Percentiles rank a stretch among this genome's conserved stretches.
phyloP scores from a whole-genome alignment of 768 basidiomycete species.

The Suillus bovinus region DNA sequence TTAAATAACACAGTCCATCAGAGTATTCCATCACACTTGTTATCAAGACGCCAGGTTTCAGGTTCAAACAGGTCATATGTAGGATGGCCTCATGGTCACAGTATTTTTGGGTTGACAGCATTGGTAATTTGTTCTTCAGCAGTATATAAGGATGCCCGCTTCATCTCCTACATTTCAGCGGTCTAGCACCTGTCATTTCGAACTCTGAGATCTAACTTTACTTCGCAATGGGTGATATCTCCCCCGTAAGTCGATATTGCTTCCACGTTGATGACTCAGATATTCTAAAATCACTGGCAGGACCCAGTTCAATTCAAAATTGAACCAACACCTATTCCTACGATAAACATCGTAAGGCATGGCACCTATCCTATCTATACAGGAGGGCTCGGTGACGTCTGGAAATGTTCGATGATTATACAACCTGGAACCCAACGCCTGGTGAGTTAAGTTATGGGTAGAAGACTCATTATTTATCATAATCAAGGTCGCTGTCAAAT shows the following conservation, averaged over 20 bases:
- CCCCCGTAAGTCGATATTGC: neutral
- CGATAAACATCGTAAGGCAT: neutral
- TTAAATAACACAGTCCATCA: neutral
- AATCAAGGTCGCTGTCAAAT: conserved; percentile 12
- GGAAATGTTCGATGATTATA: conserved; percentile 9
- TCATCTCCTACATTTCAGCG: neutral
- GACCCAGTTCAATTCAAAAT: neutral
- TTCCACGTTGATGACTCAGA: neutral
- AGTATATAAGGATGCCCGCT: neutral
- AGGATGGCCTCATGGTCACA: neutral
- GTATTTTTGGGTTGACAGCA: neutral
- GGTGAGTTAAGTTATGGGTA: neutral
- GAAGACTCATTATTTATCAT: neutral
- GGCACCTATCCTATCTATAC: neutral
- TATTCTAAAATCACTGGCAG: neutral
- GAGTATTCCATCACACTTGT: neutral
- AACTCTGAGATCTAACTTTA: neutral
- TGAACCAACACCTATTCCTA: neutral
- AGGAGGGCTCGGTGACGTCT: conserved; percentile 10
- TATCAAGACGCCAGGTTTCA: neutral
- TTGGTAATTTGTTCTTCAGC: neutral
- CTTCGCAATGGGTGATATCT: neutral
- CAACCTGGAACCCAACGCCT: neutral
- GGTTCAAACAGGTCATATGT: neutral
- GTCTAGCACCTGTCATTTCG: neutral